These are phyloP conservation scores for Cystoisospora suis DNA, from an alignment of 169 alveolate genomes.

Conservation along the genomic window DNA sequence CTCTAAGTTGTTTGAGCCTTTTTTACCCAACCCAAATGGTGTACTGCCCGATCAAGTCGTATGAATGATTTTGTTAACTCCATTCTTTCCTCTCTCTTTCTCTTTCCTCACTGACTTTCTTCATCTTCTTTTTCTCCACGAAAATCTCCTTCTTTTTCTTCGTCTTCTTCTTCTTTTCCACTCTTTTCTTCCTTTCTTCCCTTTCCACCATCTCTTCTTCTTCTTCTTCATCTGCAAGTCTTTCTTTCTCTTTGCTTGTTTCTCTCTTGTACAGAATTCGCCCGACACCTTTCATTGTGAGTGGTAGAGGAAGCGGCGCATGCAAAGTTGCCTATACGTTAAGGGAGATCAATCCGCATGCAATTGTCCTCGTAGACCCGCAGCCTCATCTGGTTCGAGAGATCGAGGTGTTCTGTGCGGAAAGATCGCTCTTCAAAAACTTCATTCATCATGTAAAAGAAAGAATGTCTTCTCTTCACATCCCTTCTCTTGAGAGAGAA, in stretches of 20 bases:
- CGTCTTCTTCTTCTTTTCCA: background rate
- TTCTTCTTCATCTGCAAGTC: background rate
- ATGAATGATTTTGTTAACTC: too few relatives aligned
- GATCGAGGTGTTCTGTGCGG: slow-evolving; percentile 30
- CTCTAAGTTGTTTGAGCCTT: too few relatives aligned
- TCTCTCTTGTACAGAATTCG: background rate
- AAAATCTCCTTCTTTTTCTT: background rate
- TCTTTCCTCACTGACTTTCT: background rate
- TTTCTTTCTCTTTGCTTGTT: background rate
- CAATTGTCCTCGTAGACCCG: slow-evolving; percentile 15
- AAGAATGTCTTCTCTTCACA: too few relatives aligned
- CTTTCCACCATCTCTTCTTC: too few relatives aligned
- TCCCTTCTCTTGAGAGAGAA: too few relatives aligned
- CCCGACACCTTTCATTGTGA: slow-evolving; percentile 30
- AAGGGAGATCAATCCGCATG: background rate
- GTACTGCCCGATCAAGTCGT: too few relatives aligned
- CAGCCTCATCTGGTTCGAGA: slow-evolving; percentile 12
- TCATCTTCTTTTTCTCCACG: background rate
- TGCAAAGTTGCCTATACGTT: slow-evolving; percentile 9
- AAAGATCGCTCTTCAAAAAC: background rate
- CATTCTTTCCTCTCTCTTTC: background rate
- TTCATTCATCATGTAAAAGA: background rate
- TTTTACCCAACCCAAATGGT: too few relatives aligned
- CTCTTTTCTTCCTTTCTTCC: background rate
- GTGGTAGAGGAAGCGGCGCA: background rate